These are phyloP conservation scores for Euphorbia schlechtendalii DNA, from an alignment of 441 rosid species.

Conservation along the genomic window DNA sequence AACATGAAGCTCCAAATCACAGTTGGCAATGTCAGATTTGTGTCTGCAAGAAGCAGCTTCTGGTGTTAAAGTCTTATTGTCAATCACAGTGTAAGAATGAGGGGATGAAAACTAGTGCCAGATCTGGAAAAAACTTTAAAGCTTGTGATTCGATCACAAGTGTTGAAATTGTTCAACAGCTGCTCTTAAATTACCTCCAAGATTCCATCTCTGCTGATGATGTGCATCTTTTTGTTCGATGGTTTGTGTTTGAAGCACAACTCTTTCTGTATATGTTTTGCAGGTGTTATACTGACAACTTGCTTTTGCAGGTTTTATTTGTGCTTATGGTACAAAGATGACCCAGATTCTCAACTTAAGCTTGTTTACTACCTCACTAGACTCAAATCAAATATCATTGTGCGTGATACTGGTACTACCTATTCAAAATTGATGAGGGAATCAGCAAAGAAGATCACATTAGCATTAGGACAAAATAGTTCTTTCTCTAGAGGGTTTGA, in stretches of 20 bases:
- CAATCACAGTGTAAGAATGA: slow-evolving; percentile 51
- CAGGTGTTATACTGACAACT: slow-evolving; percentile 22
- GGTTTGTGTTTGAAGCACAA: slow-evolving; percentile 46
- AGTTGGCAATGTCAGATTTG: slow-evolving; percentile 88
- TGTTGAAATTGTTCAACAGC: slow-evolving; percentile 79
- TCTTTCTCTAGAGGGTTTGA: slow-evolving; percentile 98
- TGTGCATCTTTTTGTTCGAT: slow-evolving; percentile 74
- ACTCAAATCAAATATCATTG: slow-evolving; percentile 76
- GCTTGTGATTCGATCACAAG: slow-evolving; percentile 44
- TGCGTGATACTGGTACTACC: slow-evolving; percentile 68
- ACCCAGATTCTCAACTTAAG: slow-evolving; percentile 68
- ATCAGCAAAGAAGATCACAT: slow-evolving; percentile 71
- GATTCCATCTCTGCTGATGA: slow-evolving; percentile 78
- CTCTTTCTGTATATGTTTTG: slow-evolving; percentile 20
- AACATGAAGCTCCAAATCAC: slow-evolving; percentile 60
- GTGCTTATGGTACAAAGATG: slow-evolving; percentile 95
- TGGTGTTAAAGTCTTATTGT: slow-evolving; percentile 76
- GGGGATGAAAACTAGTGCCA: slow-evolving; percentile 24
- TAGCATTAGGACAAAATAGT: slow-evolving; percentile 84
- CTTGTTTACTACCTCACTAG: slow-evolving; percentile 64
- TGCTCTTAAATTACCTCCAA: slow-evolving; percentile 91
- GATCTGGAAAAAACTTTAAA: slow-evolving; percentile 30
- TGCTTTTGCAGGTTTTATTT: slow-evolving; percentile 77
- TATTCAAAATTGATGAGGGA: slow-evolving; percentile 64
- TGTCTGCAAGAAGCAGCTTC: slow-evolving; percentile 77